Percentiles rank a stretch among this genome's conserved stretches.
Conservation (phyloP, 805 yeast species). For the Yarrowia yakushimensis region DNA sequence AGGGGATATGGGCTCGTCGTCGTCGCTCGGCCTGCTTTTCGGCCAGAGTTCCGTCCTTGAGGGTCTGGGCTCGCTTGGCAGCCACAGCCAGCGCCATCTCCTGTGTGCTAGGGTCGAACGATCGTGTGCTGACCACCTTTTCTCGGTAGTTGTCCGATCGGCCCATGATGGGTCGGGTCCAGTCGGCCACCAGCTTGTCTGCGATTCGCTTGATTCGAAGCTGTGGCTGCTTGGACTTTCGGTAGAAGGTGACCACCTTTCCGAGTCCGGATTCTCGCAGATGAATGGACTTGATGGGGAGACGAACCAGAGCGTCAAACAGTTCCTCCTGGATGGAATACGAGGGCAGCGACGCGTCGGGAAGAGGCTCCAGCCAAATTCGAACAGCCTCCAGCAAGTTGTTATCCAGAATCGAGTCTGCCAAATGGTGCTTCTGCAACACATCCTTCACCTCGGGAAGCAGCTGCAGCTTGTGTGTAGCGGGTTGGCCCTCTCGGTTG, state of each 20-base stretch:
- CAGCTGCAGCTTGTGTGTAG: conserved; percentile 71
- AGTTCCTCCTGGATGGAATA: conserved; percentile 90
- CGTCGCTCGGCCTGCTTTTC: conserved; percentile 89
- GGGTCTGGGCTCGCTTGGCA: conserved; percentile 12
- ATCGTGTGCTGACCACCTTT: conserved; percentile 63
- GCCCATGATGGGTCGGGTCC: conserved; percentile 98
- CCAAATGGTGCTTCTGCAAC: conserved; percentile 74
- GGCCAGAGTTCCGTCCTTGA: conserved; percentile 49
- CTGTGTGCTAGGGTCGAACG: conserved; percentile 46
- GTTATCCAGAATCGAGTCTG: conserved; percentile 91
- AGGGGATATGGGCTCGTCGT: conserved; percentile 95
- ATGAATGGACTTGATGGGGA: conserved; percentile 95
- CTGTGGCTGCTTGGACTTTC: conserved; percentile 84
- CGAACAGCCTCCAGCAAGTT: conserved; percentile 89
- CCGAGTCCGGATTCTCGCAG: conserved; percentile 93
- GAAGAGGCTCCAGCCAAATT: conserved; percentile 96
- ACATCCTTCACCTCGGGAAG: conserved; percentile 75
- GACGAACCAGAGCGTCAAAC: conserved; percentile 63
- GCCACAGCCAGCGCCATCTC: conserved; percentile 26
- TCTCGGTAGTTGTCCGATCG: conserved; percentile 93
- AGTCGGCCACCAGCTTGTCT: conserved; percentile 86
- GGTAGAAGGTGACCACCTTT: conserved; percentile 88
- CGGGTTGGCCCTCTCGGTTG: conserved; percentile 60
- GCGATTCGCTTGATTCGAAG: conserved; percentile 81
- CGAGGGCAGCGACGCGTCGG: conserved; percentile 97